Evolutionary conservation across 1,284 basidiomycete genomes (phyloP), one percentile per base, ranked within the genome.

Genomic region (Abortiporus biennis): DNA sequence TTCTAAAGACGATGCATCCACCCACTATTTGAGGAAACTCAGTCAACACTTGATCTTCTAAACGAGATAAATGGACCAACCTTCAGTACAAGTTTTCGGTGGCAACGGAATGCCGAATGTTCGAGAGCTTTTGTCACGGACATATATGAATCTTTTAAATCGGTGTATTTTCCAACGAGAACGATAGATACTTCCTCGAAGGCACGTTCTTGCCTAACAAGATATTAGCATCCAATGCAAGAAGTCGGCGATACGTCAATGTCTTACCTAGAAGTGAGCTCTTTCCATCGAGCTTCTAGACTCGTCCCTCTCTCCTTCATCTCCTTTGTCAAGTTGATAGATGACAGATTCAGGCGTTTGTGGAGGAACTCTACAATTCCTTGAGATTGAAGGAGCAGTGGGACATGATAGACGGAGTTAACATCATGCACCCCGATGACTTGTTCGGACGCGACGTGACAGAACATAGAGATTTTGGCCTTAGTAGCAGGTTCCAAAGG

Each of bases 381-480:
- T 65, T 99, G 96, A 15, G 92, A 83, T 52, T 90, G 83, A 25
- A 99, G 77, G 6, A 99, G 74, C 5, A 99, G 74, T 1, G 96
- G 96, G 23, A 99, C 95, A 58, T 99, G 95, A 66, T 99, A 99
- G 25, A 98, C 92, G 16, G 94, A 97, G 5, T 85, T 82, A 31
- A 99, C 92, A 58, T 99, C 93, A 65, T 98, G 95, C 11, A 99
- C 91, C 43, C 92, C 95, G 44, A 99, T 76, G 31, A 99, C 96
- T 64, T 99, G 96, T 56, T 93, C 86, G 3, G 88, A 76, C 1
- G 81, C 73, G 50, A 99, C 95, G 60, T 99, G 96, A 66, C 95
- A 99, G 76, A 99, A 99, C 94, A 99, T 98, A 49, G 92, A 93
- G 36, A 99, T 94, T 65, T 99, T 99, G 57, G 85, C 78, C 67